Evolutionary conservation across 768 basidiomycete species (phyloP), one percentile per base, ranked within the genome.

Genomic region (Suillus weaverae): DNA sequence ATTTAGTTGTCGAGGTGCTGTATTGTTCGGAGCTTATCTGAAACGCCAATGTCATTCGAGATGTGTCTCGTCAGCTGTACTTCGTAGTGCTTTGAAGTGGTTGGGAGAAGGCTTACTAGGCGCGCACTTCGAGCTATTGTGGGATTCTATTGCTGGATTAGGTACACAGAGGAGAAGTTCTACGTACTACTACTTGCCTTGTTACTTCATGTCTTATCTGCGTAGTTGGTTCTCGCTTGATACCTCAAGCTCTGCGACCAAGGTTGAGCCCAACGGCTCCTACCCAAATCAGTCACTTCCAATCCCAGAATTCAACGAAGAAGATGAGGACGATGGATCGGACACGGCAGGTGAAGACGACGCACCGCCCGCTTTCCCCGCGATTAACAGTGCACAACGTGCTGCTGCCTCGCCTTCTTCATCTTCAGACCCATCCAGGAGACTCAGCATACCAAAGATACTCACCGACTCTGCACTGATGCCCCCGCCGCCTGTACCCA

Each of bases 291-390:
- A 39, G 1, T 33, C 33, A 43, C 57, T 11, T 16, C 35, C 67
- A 0, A 62, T 75, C 30, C 74, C 75, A 32, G 72, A 74, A 6
- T 67, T 74, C 14, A 10, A 22, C 14, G 64, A 51, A 26, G 73
- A 66, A 10, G 80, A 83, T 20, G 73, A 76, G 0, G 73, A 81
- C 43, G 76, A 79, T 65, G 72, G 76, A 14, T 76, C 75, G 39
- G 81, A 84, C 60, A 67, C 80, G 8, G 79, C 74, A 72, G 66
- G 77, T 82, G 61, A 79, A 76, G 83, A 89, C 65, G 86, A 92
- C 69, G 69, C 70, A 14, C 88, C 92, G 8, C 92, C 92, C 13
- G 85, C 87, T 1, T 94, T 94, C 73, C 92, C 92, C 32, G 84
- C 83, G 60, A 78, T 86, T 5, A 82, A 82, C 71, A 93, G 92